Percentiles rank a stretch among this genome's conserved stretches.
Conservation (phyloP, 73 alveolate species). For the Diophrys sp. region DNA sequence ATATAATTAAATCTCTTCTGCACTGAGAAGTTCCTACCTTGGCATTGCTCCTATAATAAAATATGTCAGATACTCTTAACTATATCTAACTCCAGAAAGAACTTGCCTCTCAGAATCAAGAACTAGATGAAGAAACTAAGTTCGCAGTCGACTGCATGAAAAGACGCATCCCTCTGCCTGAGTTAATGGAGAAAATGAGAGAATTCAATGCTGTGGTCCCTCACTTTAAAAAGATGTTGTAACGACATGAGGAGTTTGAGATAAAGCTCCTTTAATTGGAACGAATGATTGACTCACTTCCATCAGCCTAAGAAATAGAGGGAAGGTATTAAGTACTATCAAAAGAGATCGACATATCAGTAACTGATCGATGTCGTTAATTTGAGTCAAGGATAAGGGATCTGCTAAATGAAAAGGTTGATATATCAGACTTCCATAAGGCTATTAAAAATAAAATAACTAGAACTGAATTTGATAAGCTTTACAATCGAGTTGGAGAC, state of each 20-base stretch:
- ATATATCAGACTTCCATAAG: not conserved
- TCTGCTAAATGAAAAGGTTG: not conserved
- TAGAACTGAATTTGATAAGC: not conserved
- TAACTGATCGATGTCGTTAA: not conserved
- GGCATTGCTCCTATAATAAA: too few species aligned
- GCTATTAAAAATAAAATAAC: too few species aligned
- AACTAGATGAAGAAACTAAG: not conserved
- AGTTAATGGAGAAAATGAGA: not conserved
- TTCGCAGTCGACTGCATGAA: not conserved
- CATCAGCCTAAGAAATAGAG: not conserved
- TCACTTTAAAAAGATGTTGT: not conserved
- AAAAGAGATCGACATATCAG: not conserved
- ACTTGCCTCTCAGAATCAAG: not conserved
- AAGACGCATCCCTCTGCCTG: not conserved
- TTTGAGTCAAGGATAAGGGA: not conserved
- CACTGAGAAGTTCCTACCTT: too few species aligned
- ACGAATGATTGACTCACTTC: not conserved
- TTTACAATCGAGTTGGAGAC: not conserved
- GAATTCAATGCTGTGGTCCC: not conserved
- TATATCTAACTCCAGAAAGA: not conserved
- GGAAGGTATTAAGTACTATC: not conserved
- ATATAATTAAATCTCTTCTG: too few species aligned
- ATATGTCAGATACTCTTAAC: not conserved
- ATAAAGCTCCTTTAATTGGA: not conserved
- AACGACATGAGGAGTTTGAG: not conserved